These are phyloP conservation scores for Amoeboaphelidium protococcarum DNA, from an alignment of 371 early-diverging fungal species.

Conservation along the genomic window DNA sequence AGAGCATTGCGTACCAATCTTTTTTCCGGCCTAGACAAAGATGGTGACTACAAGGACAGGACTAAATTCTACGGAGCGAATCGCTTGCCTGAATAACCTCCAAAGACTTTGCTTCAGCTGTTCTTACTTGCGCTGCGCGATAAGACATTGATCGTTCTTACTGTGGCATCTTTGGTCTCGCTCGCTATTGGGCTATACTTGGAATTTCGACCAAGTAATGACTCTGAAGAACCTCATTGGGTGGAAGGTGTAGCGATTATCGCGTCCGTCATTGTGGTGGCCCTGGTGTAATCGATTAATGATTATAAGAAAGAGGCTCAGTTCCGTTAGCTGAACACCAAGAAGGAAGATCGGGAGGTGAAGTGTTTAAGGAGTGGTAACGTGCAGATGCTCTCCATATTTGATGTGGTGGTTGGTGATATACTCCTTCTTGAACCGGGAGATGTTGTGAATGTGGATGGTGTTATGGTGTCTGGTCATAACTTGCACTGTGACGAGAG, in stretches of 20 bases:
- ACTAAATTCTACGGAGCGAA: constrained; percentile 28
- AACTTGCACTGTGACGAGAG: constrained; percentile 69
- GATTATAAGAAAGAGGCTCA: constrained; percentile 85
- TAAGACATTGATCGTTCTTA: constrained; percentile 21
- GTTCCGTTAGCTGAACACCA: constrained; percentile 34
- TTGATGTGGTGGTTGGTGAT: constrained; percentile 34
- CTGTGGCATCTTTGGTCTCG: constrained; percentile 36
- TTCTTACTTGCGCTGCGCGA: constrained; percentile 34
- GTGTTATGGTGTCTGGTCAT: constrained; percentile 43
- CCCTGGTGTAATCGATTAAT: constrained; percentile 74
- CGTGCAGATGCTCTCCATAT: constrained; percentile 15
- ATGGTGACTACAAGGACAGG: constrained; percentile 19
- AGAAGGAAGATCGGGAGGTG: constrained; percentile 20
- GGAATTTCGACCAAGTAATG: constrained; percentile 20
- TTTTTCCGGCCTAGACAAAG: constrained; percentile 26
- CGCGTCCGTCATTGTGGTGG: constrained; percentile 44
- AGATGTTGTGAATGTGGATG: constrained; percentile 71
- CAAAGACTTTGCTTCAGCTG: constrained; percentile 27
- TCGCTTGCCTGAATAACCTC: constrained; percentile 31
- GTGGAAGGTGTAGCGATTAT: constrained; percentile 59
- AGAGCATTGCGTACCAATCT: constrained; percentile 32
- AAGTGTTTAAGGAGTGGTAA: constrained; percentile 25
- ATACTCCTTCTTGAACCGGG: constrained; percentile 75
- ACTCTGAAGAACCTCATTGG: constrained; percentile 21
- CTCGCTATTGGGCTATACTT: constrained; percentile 43